Percentiles rank a stretch among this genome's conserved stretches.
Conservation (phyloP, 1,284 basidiomycete genomes). For the Ceratorhiza oryzae-sativae region DNA sequence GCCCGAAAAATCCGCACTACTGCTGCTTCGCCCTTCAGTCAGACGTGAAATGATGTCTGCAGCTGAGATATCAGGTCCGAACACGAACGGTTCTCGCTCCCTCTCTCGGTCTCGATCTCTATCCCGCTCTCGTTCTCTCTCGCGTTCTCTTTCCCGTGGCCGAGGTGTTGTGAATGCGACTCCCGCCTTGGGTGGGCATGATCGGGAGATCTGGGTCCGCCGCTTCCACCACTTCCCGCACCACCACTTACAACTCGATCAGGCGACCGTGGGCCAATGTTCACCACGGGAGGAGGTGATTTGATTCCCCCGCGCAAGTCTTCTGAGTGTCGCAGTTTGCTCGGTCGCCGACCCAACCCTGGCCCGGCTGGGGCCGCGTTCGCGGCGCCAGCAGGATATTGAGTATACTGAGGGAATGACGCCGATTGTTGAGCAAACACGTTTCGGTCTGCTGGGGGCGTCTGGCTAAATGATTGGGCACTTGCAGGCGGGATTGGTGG, state of each 20-base stretch:
- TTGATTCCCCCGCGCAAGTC: constrained; percentile 24
- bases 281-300: constrained; percentile 18
- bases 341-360: constrained; percentile 13
- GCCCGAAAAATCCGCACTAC: constrained; percentile 33
- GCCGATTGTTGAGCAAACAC: constrained; percentile 26
- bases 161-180: constrained; percentile 29
- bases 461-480: constrained; percentile 9
- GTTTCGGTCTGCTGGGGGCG: not conserved
- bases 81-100: constrained; percentile 33
- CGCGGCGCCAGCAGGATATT: constrained; percentile 10
- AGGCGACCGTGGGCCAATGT: constrained; percentile 16
- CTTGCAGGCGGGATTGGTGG: constrained; percentile 10
- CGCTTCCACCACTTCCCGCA: constrained; percentile 12
- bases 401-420: constrained; percentile 31
- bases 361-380: not conserved
- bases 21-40: constrained; percentile 17
- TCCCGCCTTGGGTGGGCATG: constrained; percentile 1
- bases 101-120: constrained; percentile 17
- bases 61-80: constrained; percentile 35
- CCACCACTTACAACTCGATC: constrained; percentile 10
- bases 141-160: constrained; percentile 10
- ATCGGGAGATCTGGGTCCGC: constrained; percentile 10
- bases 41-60: constrained; percentile 31
- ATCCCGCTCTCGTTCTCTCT: constrained; percentile 18
- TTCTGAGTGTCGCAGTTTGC: constrained; percentile 31